These are phyloP conservation scores for Cadophora sp. DNA, from an alignment of 2,329 filamentous ascomycete species.

Conservation along the genomic window DNA sequence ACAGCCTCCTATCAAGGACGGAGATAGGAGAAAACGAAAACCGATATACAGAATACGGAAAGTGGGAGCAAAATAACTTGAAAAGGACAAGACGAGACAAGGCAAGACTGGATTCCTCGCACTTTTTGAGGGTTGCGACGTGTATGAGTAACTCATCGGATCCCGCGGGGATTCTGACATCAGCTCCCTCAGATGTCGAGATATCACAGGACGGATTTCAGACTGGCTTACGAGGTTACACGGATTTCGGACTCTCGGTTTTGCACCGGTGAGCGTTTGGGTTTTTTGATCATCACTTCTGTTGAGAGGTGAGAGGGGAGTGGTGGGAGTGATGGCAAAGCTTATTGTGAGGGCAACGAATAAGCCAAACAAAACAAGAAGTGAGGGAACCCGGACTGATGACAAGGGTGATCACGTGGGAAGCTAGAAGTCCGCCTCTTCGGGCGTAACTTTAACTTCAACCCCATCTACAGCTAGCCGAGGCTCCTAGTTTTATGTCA, in stretches of 20 bases:
- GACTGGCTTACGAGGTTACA: not conserved
- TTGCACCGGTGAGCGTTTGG: not conserved
- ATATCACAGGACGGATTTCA: slow-evolving; percentile 13
- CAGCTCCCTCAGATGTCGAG: not conserved
- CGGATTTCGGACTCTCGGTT: slow-evolving; percentile 8
- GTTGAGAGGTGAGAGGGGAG: not conserved
- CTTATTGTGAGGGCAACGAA: not conserved
- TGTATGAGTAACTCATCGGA: slow-evolving; percentile 9
- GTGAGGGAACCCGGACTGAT: not conserved
- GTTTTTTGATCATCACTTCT: not conserved
- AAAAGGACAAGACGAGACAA: too few species aligned
- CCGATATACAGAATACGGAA: not conserved
- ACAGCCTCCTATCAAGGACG: not conserved
- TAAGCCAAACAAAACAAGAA: not conserved
- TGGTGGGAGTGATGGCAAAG: too few species aligned
- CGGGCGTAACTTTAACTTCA: too few species aligned
- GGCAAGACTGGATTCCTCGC: not conserved
- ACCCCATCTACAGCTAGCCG: too few species aligned
- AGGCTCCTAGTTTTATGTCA: too few species aligned
- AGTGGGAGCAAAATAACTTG: not conserved
- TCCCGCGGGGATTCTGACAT: slow-evolving; percentile 4
- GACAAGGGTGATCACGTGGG: too few species aligned
- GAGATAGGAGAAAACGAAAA: not conserved
- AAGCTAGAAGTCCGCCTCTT: too few species aligned
- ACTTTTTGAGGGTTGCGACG: not conserved